Percentiles rank a stretch among this genome's conserved stretches.
Evolutionary conservation across 2,329 filamentous ascomycete species (phyloP).

Genomic region (Huntiella decipiens): DNA sequence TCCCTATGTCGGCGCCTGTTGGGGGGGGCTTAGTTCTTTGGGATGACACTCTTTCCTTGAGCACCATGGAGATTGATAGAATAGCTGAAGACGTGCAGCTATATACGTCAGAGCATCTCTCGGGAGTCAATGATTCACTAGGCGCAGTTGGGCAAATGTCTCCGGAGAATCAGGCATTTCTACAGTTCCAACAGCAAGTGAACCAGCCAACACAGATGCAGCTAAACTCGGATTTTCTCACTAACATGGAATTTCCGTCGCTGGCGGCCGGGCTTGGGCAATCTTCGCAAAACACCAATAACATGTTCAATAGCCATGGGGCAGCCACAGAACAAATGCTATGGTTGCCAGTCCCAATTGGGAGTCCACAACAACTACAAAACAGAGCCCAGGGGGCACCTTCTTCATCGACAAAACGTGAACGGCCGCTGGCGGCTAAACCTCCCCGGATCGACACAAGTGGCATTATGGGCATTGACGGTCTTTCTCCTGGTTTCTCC

Average conservation of each 20-base stretch:
- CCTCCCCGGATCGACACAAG: slow-evolving; percentile 3
- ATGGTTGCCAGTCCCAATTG: slow-evolving; percentile 7
- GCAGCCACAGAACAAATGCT: slow-evolving; percentile 5
- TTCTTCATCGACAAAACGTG: neutral
- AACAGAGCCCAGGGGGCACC: slow-evolving; percentile 11
- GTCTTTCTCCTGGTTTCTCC: slow-evolving; percentile 25
- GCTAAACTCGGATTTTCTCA: slow-evolving; percentile 1
- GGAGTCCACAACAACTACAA: slow-evolving; percentile 10
- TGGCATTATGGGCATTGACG: slow-evolving; percentile 5
- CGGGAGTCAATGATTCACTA: slow-evolving; percentile 9
- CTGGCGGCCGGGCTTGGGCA: slow-evolving; percentile 1
- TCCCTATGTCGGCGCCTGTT: slow-evolving; percentile 39
- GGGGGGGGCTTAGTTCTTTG: slow-evolving; percentile 35
- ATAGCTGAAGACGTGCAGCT: slow-evolving; percentile 23
- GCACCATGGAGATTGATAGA: slow-evolving; percentile 41
- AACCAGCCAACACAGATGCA: slow-evolving; percentile 8
- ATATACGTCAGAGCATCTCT: slow-evolving; percentile 18
- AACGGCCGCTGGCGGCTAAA: slow-evolving; percentile 8
- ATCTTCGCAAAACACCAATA: neutral
- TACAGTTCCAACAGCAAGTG: slow-evolving; percentile 10
- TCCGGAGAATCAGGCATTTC: slow-evolving; percentile 13
- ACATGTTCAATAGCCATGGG: slow-evolving; percentile 10
- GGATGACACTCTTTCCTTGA: slow-evolving; percentile 26
- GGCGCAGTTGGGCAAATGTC: slow-evolving; percentile 16
- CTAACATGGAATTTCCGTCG: neutral